Conservation (phyloP, 352 stramenopile genomes). For the Thalassiosira mediterranea region DNA sequence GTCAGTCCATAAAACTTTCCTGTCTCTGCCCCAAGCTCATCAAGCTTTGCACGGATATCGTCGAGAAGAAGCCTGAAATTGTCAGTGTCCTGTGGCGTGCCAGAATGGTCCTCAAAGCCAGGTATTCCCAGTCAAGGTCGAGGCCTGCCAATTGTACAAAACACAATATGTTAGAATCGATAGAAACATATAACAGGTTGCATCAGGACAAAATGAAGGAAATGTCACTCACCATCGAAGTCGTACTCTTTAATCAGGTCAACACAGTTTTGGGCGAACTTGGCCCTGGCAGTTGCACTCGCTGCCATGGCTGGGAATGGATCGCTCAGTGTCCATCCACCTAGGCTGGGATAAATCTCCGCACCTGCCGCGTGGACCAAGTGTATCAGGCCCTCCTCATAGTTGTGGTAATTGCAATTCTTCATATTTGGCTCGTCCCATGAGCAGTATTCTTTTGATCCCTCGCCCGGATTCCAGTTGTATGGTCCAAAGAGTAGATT, state of each 20-base stretch:
- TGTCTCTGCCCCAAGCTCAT: slow-evolving; percentile 17
- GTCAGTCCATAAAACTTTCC: slow-evolving; percentile 22
- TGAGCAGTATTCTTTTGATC: slow-evolving; percentile 37
- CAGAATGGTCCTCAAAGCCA: slow-evolving; percentile 17
- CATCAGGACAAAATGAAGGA: too few relatives aligned
- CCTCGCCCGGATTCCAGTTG: slow-evolving; percentile 49
- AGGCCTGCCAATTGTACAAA: too few relatives aligned
- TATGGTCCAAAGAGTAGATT: slow-evolving; percentile 42
- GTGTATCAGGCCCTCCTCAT: slow-evolving; percentile 43
- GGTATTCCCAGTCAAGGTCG: slow-evolving; percentile 11
- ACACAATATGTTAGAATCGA: too few relatives aligned
- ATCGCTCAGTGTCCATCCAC: slow-evolving; percentile 44
- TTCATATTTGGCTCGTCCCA: slow-evolving; percentile 27
- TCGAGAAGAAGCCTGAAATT: slow-evolving; percentile 37
- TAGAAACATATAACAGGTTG: too few relatives aligned
- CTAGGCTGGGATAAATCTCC: slow-evolving; percentile 48
- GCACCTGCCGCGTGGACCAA: slow-evolving; percentile 35
- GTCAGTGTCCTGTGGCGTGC: slow-evolving; percentile 24
- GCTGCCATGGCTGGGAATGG: slow-evolving; percentile 37
- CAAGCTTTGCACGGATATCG: slow-evolving; percentile 27
- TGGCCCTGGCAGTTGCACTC: slow-evolving; percentile 1
- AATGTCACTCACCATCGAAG: slow-evolving; percentile 54
- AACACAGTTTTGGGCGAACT: slow-evolving; percentile 46
- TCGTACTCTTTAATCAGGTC: slow-evolving; percentile 42
- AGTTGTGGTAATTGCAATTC: slow-evolving; percentile 24